Evolutionary conservation across 179 eudicot genomes (phyloP), one percentile per base, ranked within the genome.

Genomic region (Beta macrorhiza): DNA sequence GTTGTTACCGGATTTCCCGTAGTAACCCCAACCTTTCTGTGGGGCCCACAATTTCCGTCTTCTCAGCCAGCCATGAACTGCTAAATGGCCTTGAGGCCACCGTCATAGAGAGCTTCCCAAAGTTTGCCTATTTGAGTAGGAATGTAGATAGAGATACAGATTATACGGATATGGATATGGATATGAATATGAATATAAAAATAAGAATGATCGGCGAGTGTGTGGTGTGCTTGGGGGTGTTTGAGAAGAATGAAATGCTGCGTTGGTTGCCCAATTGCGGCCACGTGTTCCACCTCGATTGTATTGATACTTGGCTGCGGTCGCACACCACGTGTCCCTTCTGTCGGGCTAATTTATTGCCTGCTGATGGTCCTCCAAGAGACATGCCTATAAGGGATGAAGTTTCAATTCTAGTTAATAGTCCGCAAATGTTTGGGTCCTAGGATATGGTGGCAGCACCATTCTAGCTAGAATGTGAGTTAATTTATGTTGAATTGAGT

Each of bases 251-350:
- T 5, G 93, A 91, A 14, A 87, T 82, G 70, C 70, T 90, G 20
- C 84, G 95, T 58, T 42, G 89, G 11, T 58, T 93, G 19, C 93
- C 95, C 11, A 85, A 87, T 22, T 93, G 97, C 59, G 92, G 90
- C 12, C 97, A 93, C 74, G 90, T 92, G 9, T 92, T 92, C 58
- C 97, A 93, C 22, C 82, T 88, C 0, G 91, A 89, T 25, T 93
- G 97, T 72, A 85, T 93, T 2, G 97, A 90, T 47, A 77, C 82
- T 1, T 93, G 97, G 97, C 85, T 93, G 1, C 70, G 17, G 0
- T 81, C 85, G 0, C 88, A 90, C 74, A 78, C 86, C 20, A 93
- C 97, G 2, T 93, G 97, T 80, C 95, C 95, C 12, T 90, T 89
- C 6, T 92, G 85, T 47, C 83, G 87, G 0, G 85, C 80, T 29